Conservation (phyloP, 176 grass and related monocot genomes). For the Lolium rigidum region DNA sequence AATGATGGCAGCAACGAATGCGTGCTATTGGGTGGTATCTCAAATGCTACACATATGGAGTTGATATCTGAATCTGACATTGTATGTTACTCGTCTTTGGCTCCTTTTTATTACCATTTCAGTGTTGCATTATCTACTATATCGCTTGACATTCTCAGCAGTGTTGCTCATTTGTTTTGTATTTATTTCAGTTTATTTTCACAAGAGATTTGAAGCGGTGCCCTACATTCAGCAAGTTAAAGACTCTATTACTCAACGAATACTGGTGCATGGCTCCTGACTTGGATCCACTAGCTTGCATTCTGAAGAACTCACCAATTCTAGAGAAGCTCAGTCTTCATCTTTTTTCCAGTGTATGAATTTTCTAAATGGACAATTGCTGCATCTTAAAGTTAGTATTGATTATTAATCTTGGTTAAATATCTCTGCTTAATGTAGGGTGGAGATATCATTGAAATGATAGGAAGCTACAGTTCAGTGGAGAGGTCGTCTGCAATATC, state of each 20-base stretch:
- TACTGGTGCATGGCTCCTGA: neutral
- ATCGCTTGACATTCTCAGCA: neutral
- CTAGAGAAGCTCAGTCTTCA: constrained; percentile 12
- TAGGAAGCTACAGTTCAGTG: neutral
- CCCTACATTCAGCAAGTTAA: constrained; percentile 14
- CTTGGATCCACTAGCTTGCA: neutral
- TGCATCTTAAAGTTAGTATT: neutral
- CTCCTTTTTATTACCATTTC: neutral
- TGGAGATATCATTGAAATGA: neutral
- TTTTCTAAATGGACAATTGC: neutral
- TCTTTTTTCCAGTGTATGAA: neutral
- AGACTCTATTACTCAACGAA: constrained; percentile 6
- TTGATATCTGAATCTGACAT: neutral
- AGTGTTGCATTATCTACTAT: neutral
- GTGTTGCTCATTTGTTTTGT: neutral
- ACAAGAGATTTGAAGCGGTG: neutral
- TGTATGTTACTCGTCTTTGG: neutral
- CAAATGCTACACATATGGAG: neutral
- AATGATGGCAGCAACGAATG: neutral
- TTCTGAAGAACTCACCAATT: neutral
- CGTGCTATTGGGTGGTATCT: neutral
- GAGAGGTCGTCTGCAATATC: constrained; percentile 14
- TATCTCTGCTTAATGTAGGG: neutral
- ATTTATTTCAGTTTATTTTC: neutral
- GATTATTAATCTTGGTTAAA: constrained; percentile 1